Percentiles rank a stretch among this genome's conserved stretches.
These are phyloP conservation scores for Wickerhamomyces chambardii DNA, from an alignment of 805 yeast species.

Conservation along the genomic window DNA sequence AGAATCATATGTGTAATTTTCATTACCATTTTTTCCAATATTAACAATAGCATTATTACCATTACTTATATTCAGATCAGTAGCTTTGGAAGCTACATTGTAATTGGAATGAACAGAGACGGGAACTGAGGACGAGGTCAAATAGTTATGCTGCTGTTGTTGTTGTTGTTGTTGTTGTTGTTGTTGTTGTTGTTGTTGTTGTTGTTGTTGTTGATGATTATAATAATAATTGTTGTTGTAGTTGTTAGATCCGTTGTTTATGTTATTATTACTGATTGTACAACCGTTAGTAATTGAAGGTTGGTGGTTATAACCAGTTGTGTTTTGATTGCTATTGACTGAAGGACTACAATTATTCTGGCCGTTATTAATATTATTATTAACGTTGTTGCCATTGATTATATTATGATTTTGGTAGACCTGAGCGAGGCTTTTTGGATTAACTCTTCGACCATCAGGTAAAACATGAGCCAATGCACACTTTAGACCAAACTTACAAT, in stretches of 20 bases:
- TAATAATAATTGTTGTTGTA: conserved; percentile 1
- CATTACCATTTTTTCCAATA: no score
- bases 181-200: neutral
- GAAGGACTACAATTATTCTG: neutral
- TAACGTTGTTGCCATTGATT: conserved; percentile 2
- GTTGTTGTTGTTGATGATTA: neutral
- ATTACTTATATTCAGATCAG: no score
- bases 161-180: no score
- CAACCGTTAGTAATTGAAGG: no score
- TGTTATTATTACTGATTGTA: neutral
- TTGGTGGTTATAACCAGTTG: neutral
- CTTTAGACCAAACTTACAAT: conserved; percentile 89
- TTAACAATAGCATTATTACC: no score
- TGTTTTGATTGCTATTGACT: neutral
- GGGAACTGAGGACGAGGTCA: neutral
- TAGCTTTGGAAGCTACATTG: no score
- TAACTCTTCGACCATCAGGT: conserved; percentile 83
- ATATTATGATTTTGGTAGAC: conserved; percentile 15
- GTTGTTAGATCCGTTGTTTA: neutral
- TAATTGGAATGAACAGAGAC: neutral
- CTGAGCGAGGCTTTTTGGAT: conserved; percentile 33
- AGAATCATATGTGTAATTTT: no score
- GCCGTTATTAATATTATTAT: neutral
- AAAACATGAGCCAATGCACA: conserved; percentile 90
- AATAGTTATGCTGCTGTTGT: no score